These are phyloP conservation scores for Dorcoceras hygrometricum DNA, from an alignment of 257 asterid species.

Conservation along the genomic window DNA sequence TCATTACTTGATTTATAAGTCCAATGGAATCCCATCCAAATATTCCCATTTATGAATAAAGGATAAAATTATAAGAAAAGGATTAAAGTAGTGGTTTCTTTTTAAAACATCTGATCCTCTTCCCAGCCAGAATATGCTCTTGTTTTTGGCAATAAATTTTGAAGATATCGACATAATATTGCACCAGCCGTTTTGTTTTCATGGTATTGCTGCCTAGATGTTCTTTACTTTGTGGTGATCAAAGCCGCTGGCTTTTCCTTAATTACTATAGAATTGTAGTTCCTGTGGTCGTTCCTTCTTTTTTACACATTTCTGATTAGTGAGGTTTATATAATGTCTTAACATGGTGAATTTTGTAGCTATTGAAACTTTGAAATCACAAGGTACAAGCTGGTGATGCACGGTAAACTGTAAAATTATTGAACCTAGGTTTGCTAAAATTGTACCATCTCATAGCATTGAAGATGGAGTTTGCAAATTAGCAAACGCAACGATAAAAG, in stretches of 20 bases:
- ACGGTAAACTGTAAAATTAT: background rate
- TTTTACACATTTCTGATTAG: conserved; percentile 2
- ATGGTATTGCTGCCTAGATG: background rate
- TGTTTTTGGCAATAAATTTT: too few relatives aligned
- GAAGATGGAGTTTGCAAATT: background rate
- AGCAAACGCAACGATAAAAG: too few relatives aligned
- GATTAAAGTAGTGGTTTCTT: background rate
- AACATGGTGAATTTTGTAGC: background rate
- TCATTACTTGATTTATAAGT: background rate
- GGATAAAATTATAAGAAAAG: background rate
- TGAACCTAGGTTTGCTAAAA: background rate
- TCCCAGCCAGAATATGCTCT: background rate
- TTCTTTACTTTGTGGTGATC: background rate
- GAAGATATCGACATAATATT: too few relatives aligned
- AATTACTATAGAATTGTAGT: background rate
- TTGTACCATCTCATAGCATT: background rate
- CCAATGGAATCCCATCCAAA: background rate
- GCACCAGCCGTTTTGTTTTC: background rate
- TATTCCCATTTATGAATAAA: background rate
- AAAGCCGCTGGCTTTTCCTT: background rate
- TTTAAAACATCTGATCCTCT: background rate
- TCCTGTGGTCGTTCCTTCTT: conserved; percentile 1
- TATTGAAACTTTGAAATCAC: background rate
- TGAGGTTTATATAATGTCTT: background rate
- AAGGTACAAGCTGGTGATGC: background rate